phyloP scores from a whole-genome alignment of 2,329 filamentous ascomycete species.

The Lecanosticta acicola region DNA sequence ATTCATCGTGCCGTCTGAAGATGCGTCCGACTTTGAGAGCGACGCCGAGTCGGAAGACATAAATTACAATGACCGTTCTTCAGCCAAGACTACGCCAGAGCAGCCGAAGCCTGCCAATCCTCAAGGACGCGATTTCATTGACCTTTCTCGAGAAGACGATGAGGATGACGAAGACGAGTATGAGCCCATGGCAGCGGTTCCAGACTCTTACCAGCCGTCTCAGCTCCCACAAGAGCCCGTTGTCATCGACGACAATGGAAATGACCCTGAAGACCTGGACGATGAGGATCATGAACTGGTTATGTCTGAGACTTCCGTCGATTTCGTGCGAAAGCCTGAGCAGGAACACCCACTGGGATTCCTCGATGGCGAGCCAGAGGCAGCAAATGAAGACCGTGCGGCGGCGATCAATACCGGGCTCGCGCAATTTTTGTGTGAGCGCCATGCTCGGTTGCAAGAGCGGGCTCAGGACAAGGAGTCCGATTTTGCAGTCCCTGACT shows the following conservation, averaged over 20 bases:
- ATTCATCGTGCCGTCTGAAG: slow-evolving; percentile 20
- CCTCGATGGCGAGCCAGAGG: neutral
- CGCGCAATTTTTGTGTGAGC: slow-evolving; percentile 20
- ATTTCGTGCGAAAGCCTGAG: too few species aligned
- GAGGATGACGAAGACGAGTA: slow-evolving; percentile 17
- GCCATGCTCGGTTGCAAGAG: too few species aligned
- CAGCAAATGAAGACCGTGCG: neutral
- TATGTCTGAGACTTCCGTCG: neutral
- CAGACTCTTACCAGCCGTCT: slow-evolving; percentile 2
- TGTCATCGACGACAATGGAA: neutral
- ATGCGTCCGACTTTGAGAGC: slow-evolving; percentile 21
- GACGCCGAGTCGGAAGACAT: slow-evolving; percentile 17
- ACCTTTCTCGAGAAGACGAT: slow-evolving; percentile 10
- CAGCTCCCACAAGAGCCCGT: neutral
- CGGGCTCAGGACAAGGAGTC: too few species aligned
- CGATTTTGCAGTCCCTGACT: too few species aligned
- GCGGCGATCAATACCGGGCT: slow-evolving; percentile 9
- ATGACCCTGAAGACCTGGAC: too few species aligned
- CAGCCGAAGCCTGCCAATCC: neutral
- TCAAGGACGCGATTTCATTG: neutral
- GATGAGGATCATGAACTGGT: slow-evolving; percentile 7
- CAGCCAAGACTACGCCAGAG: slow-evolving; percentile 27
- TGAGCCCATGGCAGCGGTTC: slow-evolving; percentile 2
- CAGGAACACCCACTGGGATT: neutral
- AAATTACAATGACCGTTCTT: slow-evolving; percentile 15